Conservation (phyloP, 805 yeast genomes). For the Pichia paraexigua region DNA sequence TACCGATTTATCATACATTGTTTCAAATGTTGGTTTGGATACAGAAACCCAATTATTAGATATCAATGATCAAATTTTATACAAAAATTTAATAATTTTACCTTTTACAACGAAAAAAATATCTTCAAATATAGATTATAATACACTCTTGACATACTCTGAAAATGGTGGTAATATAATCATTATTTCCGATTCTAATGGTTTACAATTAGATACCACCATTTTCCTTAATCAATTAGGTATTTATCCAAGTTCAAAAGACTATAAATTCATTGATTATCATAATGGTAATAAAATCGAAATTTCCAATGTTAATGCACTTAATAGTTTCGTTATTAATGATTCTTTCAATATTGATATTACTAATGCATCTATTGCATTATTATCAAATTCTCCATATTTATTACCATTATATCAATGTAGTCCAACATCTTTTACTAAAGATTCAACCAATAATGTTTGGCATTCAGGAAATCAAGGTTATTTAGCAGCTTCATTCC, state of each 20-base stretch:
- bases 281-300: constrained; percentile 32
- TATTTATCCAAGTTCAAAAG: constrained; percentile 73
- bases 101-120: constrained; percentile 46
- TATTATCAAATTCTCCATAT: constrained; percentile 59
- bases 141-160: constrained; percentile 51
- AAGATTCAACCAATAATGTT: constrained; percentile 24
- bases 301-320: constrained; percentile 13
- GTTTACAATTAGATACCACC: constrained; percentile 54
- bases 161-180: constrained; percentile 69
- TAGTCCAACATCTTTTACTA: constrained; percentile 54
- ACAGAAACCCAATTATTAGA: constrained; percentile 24
- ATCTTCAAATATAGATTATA: constrained; percentile 34
- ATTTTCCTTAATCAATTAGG: constrained; percentile 73
- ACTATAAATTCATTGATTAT: constrained; percentile 56
- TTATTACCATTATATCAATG: constrained; percentile 66
- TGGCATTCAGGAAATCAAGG: constrained; percentile 86
- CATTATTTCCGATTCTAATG: constrained; percentile 45
- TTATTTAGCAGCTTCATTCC: constrained; percentile 66
- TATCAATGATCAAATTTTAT: constrained; percentile 36
- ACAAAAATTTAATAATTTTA: constrained; percentile 50
- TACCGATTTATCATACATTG: neutral
- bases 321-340: constrained; percentile 21
- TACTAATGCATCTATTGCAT: constrained; percentile 53
- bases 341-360: constrained; percentile 15
- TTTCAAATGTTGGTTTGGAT: neutral